Conservation (phyloP, 805 yeast species). For the Zygotorulaspora florentina region DNA sequence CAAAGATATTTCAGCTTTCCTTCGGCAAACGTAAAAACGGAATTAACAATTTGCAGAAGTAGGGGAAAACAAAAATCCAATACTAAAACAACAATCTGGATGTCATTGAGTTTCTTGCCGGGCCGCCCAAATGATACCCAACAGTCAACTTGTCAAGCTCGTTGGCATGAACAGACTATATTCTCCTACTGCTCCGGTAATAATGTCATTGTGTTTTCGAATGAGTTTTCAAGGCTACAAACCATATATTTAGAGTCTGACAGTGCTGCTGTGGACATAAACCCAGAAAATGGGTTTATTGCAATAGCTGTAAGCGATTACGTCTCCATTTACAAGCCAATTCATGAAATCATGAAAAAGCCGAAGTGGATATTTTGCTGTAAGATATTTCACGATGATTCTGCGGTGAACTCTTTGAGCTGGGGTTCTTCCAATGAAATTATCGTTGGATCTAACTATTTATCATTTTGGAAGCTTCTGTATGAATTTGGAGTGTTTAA, state of each 20-base stretch:
- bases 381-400: constrained; percentile 30
- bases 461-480: constrained; percentile 50
- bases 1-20: background rate
- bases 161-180: constrained; percentile 63
- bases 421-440: constrained; percentile 60
- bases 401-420: constrained; percentile 41
- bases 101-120: constrained; percentile 72
- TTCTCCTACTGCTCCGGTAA: constrained; percentile 84
- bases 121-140: constrained; percentile 70
- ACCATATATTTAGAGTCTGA: constrained; percentile 69
- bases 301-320: constrained; percentile 49
- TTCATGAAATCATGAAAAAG: constrained; percentile 41
- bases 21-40: background rate
- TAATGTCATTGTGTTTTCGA: constrained; percentile 64
- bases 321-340: constrained; percentile 53
- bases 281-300: constrained; percentile 53
- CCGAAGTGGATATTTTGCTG: constrained; percentile 45
- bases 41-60: background rate
- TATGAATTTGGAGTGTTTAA: constrained; percentile 43
- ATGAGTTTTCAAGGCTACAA: constrained; percentile 56
- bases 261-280: constrained; percentile 62
- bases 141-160: constrained; percentile 52
- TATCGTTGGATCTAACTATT: constrained; percentile 52
- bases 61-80: background rate
- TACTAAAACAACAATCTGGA: constrained; percentile 17